Evolutionary conservation across 2,329 filamentous ascomycete species (phyloP), one percentile per base, ranked within the genome.

Genomic region (Dendryphion nanum): DNA sequence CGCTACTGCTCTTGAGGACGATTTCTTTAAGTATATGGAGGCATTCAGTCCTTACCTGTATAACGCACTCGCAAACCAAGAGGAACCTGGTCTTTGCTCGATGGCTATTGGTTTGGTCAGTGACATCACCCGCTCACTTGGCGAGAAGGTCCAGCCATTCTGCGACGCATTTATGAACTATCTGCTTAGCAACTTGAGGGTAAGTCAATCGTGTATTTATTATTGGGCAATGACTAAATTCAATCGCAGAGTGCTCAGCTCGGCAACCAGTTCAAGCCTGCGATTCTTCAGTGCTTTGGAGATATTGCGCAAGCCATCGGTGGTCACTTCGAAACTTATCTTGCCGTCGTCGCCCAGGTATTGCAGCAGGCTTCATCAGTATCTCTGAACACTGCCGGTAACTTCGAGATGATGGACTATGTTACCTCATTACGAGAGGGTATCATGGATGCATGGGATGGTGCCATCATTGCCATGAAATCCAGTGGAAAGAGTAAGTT

Each of bases 81-180:
- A 98, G 50, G 93, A 96, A 72, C 86, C 90, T 23, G 86, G 83
- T 66, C 79, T 97, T 45, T 97, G 93, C 76, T 85, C 91, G 31
- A 94, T 97, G 83, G 91, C 93, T 56, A 96, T 98, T 66, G 93
- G 93, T 55, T 79, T 98, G 40, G 91, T 97, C 53, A 95, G 91
- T 66, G 93, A 98, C 63, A 93, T 98, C 56, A 91, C 89, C 36
- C 85, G 93, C 55, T 93, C 91, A 13, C 77, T 97, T 63, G 88
- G 89, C 63, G 84, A 89, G 63, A 86, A 86, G 66, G 87, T 91
- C 59, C 88, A 95, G 70, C 93, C 91, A 40, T 97, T 85, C 75
- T 98, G 93, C 69, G 93, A 98, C 59, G 81, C 83, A 50, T 96
- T 97, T 68, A 98, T 98, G 93, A 98, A 98, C 76, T 86, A 93